Evolutionary conservation across 1,139 yeast genomes (phyloP).

Genomic region (Scheffersomyces quercinus): DNA sequence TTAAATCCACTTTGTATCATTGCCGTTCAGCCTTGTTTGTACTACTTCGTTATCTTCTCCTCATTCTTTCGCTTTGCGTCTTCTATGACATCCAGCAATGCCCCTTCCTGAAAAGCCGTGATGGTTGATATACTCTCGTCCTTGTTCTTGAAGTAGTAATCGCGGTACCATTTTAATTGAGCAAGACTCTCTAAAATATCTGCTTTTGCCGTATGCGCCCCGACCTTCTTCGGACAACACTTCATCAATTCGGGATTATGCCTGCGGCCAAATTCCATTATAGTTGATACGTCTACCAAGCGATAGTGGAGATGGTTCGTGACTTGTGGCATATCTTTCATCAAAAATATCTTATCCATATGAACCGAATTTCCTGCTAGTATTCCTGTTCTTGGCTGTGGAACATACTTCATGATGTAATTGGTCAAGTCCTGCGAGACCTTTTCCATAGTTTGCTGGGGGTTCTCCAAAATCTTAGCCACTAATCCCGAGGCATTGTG

Average conservation of each 20-base stretch:
- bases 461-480: conserved; percentile 59
- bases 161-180: conserved; percentile 77
- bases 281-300: conserved; percentile 81
- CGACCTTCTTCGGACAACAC: conserved; percentile 61
- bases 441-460: conserved; percentile 49
- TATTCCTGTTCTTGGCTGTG: conserved; percentile 56
- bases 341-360: conserved; percentile 86
- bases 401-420: conserved; percentile 60
- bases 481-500: conserved; percentile 83
- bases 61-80: background rate
- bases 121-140: conserved; percentile 21
- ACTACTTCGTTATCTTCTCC: background rate
- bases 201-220: conserved; percentile 79
- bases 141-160: conserved; percentile 53
- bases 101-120: conserved; percentile 4
- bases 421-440: conserved; percentile 66
- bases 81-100: background rate
- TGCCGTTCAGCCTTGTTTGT: too few species aligned
- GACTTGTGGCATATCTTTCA: conserved; percentile 77
- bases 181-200: conserved; percentile 89
- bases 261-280: conserved; percentile 77
- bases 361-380: conserved; percentile 92
- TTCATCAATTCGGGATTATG: conserved; percentile 67
- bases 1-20: too few species aligned
- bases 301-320: conserved; percentile 77